Evolutionary conservation across 208 protist genomes (phyloP).

Genomic region (Leishmania amazonensis): DNA sequence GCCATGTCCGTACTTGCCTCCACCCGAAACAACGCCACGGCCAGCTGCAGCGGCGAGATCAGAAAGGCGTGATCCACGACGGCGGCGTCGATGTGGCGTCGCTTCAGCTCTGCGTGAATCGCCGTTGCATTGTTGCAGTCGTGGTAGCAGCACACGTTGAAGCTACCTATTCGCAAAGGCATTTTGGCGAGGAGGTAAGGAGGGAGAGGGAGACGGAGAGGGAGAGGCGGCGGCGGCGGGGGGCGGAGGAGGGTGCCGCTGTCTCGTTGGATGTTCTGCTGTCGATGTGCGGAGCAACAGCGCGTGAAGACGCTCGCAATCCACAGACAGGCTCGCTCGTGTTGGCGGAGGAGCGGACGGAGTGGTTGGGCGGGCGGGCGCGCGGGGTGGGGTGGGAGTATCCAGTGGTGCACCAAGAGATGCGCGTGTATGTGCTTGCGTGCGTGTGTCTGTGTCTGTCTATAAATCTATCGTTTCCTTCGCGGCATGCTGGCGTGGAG

Average conservation of each 20-base stretch:
- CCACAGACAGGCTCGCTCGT: background rate
- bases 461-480: background rate
- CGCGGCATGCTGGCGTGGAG: background rate
- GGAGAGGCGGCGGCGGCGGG: too few relatives aligned
- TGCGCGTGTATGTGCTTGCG: background rate
- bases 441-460: background rate
- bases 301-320: background rate
- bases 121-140: constrained; percentile 41
- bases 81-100: constrained; percentile 50
- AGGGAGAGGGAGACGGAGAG: background rate
- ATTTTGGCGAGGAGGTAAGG: background rate
- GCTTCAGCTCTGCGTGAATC: constrained; percentile 52
- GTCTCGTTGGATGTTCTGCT: background rate
- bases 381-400: background rate
- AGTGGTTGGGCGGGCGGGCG: background rate
- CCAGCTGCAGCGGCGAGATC: constrained; percentile 70
- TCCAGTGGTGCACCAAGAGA: background rate
- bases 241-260: background rate
- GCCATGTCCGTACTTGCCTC: constrained; percentile 12
- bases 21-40: constrained; percentile 61
- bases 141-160: constrained; percentile 51
- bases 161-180: constrained; percentile 21
- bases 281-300: background rate
- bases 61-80: constrained; percentile 73
- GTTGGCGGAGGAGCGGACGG: background rate